phyloP scores from a whole-genome alignment of 306 rosid species.

The Cicer arietinum region DNA sequence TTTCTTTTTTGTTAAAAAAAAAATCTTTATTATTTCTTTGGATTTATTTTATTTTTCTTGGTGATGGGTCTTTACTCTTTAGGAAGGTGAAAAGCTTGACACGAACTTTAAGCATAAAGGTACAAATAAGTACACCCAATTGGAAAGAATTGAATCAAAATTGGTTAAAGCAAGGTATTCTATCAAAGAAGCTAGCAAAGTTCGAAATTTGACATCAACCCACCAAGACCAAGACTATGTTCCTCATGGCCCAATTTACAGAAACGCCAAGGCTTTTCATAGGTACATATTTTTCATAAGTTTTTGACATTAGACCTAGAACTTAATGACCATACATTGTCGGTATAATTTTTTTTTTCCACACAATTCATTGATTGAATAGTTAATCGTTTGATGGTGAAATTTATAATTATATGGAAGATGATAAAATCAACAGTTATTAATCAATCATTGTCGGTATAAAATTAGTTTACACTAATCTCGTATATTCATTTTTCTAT shows the following conservation, averaged over 20 bases:
- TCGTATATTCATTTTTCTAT: too few species aligned
- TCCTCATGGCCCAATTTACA: conserved; percentile 61
- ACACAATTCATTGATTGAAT: too few species aligned
- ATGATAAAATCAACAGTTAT: too few species aligned
- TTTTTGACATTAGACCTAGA: background rate
- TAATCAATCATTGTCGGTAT: too few species aligned
- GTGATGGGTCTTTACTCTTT: background rate
- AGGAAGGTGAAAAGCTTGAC: conserved; percentile 45
- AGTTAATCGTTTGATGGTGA: too few species aligned
- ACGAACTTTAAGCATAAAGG: conserved; percentile 38
- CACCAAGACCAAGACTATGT: conserved; percentile 55
- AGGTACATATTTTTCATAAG: conserved; percentile 43
- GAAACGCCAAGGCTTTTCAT: conserved; percentile 58
- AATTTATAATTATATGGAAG: too few species aligned
- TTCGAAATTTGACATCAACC: conserved; percentile 47
- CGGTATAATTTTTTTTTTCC: too few species aligned
- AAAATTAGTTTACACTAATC: too few species aligned
- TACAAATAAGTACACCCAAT: conserved; percentile 35
- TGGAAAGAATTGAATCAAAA: conserved; percentile 49
- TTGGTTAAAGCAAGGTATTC: conserved; percentile 54
- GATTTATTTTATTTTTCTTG: background rate
- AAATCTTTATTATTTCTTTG: background rate
- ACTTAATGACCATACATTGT: too few species aligned
- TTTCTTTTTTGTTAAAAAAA: too few species aligned
- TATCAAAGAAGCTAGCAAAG: conserved; percentile 57